These are phyloP conservation scores for Naumovozyma castellii DNA, from an alignment of 805 yeast species.

Conservation along the genomic window DNA sequence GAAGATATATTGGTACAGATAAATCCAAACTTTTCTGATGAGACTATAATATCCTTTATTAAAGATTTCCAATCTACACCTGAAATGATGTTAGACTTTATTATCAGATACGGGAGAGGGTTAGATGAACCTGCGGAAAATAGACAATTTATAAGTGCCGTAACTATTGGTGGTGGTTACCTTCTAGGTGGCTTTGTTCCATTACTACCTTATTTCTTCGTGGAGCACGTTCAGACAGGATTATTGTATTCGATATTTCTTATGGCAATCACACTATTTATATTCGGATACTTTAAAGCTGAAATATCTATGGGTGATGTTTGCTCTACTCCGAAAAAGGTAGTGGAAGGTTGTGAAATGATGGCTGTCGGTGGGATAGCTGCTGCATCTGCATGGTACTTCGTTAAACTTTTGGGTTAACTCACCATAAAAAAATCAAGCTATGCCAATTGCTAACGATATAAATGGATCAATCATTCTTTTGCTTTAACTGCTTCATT, in stretches of 20 bases:
- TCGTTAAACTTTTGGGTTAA: slow-evolving; percentile 64
- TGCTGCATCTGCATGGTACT: slow-evolving; percentile 93
- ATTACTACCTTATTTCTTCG: slow-evolving; percentile 81
- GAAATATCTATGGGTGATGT: slow-evolving; percentile 75
- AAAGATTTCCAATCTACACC: slow-evolving; percentile 74
- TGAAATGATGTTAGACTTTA: slow-evolving; percentile 70
- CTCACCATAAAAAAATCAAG: neutral
- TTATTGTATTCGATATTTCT: slow-evolving; percentile 62
- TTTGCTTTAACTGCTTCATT: no score
- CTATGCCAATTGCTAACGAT: no score
- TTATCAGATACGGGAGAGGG: slow-evolving; percentile 84
- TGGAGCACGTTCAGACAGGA: slow-evolving; percentile 65
- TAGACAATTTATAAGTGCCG: slow-evolving; percentile 77
- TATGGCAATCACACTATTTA: slow-evolving; percentile 77
- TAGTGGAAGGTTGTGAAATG: slow-evolving; percentile 84
- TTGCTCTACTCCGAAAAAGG: slow-evolving; percentile 48
- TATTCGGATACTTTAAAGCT: slow-evolving; percentile 82
- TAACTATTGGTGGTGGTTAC: slow-evolving; percentile 83
- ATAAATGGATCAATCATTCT: no score
- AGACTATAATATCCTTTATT: slow-evolving; percentile 63
- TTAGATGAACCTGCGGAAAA: slow-evolving; percentile 91
- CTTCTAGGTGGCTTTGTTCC: slow-evolving; percentile 92
- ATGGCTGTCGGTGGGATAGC: slow-evolving; percentile 92
- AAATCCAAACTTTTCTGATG: slow-evolving; percentile 47
- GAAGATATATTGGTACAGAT: slow-evolving; percentile 73